These are phyloP conservation scores for Talaromyces amestolkiae DNA, from an alignment of 2,329 filamentous ascomycete genomes.

Conservation along the genomic window DNA sequence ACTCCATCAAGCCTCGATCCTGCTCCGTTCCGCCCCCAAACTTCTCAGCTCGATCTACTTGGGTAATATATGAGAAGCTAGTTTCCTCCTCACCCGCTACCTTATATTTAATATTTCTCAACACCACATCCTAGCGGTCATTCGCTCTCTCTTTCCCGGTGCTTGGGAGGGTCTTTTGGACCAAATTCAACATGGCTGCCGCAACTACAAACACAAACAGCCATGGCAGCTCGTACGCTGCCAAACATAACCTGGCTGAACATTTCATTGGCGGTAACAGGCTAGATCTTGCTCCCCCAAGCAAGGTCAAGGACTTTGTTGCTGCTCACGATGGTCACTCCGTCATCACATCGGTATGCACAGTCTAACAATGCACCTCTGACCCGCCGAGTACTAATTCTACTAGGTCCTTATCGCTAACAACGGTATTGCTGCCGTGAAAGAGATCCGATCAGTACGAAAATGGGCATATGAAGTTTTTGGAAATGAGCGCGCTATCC, in stretches of 20 bases:
- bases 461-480: slow-evolving; percentile 99
- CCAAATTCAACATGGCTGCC: slow-evolving; percentile 38
- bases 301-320: slow-evolving; percentile 96
- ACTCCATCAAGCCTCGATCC: slow-evolving; percentile 2
- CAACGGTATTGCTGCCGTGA: slow-evolving; percentile 99
- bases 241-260: slow-evolving; percentile 77
- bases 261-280: slow-evolving; percentile 97
- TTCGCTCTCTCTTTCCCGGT: slow-evolving; percentile 6
- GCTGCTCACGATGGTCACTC: slow-evolving; percentile 87
- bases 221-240: slow-evolving; percentile 65
- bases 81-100: neutral
- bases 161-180: slow-evolving; percentile 16
- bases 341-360: slow-evolving; percentile 90
- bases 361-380: neutral
- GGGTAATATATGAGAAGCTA: slow-evolving; percentile 8
- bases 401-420: slow-evolving; percentile 92
- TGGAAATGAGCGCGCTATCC: slow-evolving; percentile 94
- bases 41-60: neutral
- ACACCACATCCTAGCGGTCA: neutral
- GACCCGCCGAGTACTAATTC: neutral
- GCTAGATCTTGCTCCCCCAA: slow-evolving; percentile 74
- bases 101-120: neutral
- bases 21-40: slow-evolving; percentile 12
- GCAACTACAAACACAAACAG: slow-evolving; percentile 30
- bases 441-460: slow-evolving; percentile 97